Conservation (phyloP, 2,329 filamentous ascomycete species). For the Fusarium sp. region DNA sequence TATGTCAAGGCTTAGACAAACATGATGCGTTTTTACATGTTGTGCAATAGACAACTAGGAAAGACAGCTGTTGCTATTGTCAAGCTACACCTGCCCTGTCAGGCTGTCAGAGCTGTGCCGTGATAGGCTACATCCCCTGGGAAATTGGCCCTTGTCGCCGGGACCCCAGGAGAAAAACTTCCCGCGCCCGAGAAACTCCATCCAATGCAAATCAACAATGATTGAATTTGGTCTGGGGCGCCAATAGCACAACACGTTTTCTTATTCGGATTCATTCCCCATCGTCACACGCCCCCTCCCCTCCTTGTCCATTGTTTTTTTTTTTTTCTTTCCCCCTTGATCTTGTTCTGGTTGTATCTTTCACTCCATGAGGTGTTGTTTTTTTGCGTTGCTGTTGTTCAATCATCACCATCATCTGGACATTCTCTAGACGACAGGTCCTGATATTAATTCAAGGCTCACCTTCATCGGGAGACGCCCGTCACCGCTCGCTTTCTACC, state of each 20-base stretch:
- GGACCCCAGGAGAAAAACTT: slow-evolving; percentile 16
- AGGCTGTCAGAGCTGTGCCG: not conserved
- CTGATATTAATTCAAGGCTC: not conserved
- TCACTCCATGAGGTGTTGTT: not conserved
- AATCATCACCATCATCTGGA: not conserved
- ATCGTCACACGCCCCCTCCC: slow-evolving; percentile 22
- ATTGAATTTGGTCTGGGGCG: slow-evolving; percentile 1
- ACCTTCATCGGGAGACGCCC: slow-evolving; percentile 12
- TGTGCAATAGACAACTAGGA: not conserved
- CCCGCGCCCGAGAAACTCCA: slow-evolving; percentile 5
- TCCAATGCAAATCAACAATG: not conserved
- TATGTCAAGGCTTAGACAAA: not conserved
- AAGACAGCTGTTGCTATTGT: not conserved
- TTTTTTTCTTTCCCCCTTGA: not conserved
- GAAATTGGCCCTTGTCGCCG: slow-evolving; percentile 23
- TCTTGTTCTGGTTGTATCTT: not conserved
- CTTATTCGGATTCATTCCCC: slow-evolving; percentile 39
- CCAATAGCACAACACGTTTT: slow-evolving; percentile 46
- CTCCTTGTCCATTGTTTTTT: slow-evolving; percentile 17
- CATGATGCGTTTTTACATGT: not conserved
- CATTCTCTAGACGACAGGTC: slow-evolving; percentile 8
- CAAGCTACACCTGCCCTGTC: slow-evolving; percentile 7
- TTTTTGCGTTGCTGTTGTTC: not conserved
- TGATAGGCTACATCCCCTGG: slow-evolving; percentile 37
- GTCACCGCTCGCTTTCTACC: slow-evolving; percentile 17